Evolutionary conservation across 2,329 filamentous ascomycete genomes (phyloP).

Genomic region (Myriosclerotinia duriaeana): DNA sequence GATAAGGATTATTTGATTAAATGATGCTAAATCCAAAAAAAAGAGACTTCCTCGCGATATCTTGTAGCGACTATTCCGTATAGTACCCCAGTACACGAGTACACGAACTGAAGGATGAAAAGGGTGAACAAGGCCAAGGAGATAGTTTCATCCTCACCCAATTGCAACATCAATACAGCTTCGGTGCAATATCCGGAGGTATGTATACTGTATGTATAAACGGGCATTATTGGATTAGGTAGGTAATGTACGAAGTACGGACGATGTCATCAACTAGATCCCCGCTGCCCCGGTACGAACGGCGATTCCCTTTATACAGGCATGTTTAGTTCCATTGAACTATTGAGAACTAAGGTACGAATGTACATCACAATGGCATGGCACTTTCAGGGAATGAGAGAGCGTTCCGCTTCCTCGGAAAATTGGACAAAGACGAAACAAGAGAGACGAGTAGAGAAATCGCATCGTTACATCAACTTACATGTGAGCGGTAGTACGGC

Average conservation of each 20-base stretch:
- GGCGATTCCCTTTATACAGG: slow-evolving; percentile 5
- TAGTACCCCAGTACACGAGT: neutral
- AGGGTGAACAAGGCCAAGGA: slow-evolving; percentile 2
- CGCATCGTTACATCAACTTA: neutral
- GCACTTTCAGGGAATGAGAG: slow-evolving; percentile 4
- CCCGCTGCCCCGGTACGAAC: neutral
- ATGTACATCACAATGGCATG: neutral
- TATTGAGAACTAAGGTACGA: neutral
- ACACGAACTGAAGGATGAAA: neutral
- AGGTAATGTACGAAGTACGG: too few relatives aligned
- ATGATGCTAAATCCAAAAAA: neutral
- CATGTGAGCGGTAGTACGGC: slow-evolving; percentile 12
- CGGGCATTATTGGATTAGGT: slow-evolving; percentile 7
- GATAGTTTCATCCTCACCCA: slow-evolving; percentile 3
- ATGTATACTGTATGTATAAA: slow-evolving; percentile 1
- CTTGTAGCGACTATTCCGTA: neutral
- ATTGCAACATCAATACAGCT: slow-evolving; percentile 11
- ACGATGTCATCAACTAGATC: slow-evolving; percentile 6
- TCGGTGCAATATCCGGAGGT: slow-evolving; percentile 18
- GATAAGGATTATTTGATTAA: neutral
- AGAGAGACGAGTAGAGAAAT: slow-evolving; percentile 3
- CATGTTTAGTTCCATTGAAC: neutral
- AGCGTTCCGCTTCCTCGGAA: slow-evolving; percentile 21
- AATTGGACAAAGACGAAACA: neutral
- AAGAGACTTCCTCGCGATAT: neutral